Conservation (phyloP, 257 asterid species). For the Verbascum thapsus region DNA sequence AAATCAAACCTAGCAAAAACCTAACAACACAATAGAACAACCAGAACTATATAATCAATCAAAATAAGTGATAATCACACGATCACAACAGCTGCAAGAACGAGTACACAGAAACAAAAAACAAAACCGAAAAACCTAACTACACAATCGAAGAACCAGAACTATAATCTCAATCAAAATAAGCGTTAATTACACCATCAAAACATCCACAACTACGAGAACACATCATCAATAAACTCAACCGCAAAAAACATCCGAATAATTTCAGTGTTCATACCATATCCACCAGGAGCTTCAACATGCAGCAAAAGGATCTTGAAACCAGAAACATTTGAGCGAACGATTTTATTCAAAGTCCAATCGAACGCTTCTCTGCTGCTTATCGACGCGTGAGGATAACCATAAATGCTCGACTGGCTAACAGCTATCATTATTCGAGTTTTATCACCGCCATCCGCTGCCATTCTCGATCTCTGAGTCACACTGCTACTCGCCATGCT, state of each 20-base stretch:
- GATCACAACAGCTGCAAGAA: background rate
- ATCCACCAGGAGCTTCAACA: constrained; percentile 86
- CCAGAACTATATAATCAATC: background rate
- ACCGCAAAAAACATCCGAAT: background rate
- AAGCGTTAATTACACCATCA: constrained; percentile 7
- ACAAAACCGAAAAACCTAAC: constrained; percentile 19
- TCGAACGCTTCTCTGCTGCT: constrained; percentile 86
- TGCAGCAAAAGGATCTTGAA: constrained; percentile 74
- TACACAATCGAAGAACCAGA: background rate
- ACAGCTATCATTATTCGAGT: constrained; percentile 81
- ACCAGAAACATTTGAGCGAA: constrained; percentile 65
- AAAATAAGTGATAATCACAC: background rate
- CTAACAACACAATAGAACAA: constrained; percentile 17
- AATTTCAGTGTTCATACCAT: constrained; percentile 42
- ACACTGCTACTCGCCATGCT: constrained; percentile 5
- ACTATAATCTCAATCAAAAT: background rate
- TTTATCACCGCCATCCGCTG: constrained; percentile 50
- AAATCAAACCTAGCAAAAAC: constrained; percentile 14
- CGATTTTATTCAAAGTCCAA: constrained; percentile 74
- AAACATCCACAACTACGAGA: background rate
- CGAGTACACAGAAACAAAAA: background rate
- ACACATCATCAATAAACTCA: background rate
- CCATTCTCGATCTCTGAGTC: constrained; percentile 37
- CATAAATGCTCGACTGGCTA: constrained; percentile 79
- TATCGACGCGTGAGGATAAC: constrained; percentile 83